These are phyloP conservation scores for Trypanosomatidae sp. DNA, from an alignment of 208 protist species.

Conservation along the genomic window DNA sequence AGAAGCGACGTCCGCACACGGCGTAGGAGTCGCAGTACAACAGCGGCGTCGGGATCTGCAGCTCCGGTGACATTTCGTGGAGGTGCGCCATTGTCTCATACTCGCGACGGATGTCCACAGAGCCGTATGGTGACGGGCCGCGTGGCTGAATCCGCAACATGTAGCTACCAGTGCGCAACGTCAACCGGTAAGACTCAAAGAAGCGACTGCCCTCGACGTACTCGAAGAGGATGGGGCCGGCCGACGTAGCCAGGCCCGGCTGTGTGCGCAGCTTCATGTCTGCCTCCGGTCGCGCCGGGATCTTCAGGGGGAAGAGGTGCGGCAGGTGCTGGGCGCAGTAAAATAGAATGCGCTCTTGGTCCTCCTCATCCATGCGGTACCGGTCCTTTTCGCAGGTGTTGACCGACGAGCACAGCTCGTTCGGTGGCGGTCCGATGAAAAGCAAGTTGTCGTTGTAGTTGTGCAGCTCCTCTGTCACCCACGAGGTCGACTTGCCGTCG, in stretches of 20 bases:
- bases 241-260: constrained; percentile 61
- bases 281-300: constrained; percentile 27
- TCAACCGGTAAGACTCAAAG: constrained; percentile 73
- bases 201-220: constrained; percentile 52
- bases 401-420: constrained; percentile 40
- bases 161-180: constrained; percentile 76
- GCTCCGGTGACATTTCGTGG: constrained; percentile 34
- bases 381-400: constrained; percentile 28
- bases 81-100: constrained; percentile 75
- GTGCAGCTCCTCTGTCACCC: constrained; percentile 72
- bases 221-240: constrained; percentile 68
- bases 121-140: constrained; percentile 48
- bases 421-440: constrained; percentile 58
- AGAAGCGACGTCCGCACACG: constrained; percentile 72
- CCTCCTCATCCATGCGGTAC: constrained; percentile 64
- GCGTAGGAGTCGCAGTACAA: constrained; percentile 75
- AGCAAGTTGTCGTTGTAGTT: constrained; percentile 76
- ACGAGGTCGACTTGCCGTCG: constrained; percentile 50
- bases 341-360: constrained; percentile 74
- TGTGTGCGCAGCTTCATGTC: constrained; percentile 45
- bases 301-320: constrained; percentile 61
- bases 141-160: constrained; percentile 69
- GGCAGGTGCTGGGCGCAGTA: constrained; percentile 74
- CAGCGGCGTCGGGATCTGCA: constrained; percentile 49
- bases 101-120: constrained; percentile 61